Evolutionary conservation across 1,284 basidiomycete species (phyloP), one percentile per base, ranked within the genome.

Genomic region (Cutaneotrichosporon sp.): DNA sequence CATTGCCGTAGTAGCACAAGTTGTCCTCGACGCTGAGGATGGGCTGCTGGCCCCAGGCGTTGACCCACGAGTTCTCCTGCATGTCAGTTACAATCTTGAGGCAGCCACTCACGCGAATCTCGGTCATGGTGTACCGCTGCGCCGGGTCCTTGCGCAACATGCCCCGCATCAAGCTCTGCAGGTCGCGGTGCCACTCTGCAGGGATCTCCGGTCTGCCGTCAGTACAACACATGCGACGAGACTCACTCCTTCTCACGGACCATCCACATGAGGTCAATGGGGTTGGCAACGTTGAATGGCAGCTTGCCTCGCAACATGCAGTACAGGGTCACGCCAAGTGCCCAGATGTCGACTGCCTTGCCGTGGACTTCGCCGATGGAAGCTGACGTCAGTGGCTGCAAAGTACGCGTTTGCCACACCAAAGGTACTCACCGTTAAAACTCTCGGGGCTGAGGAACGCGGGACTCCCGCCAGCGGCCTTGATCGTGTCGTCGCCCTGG

Each of bases 391-490:
- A 34, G 20, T 9, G n/a, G n/a, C 31, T 36, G 29, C 11, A 1
- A 29, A 36, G 29, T 13, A 22, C 13, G 33, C 18, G n/a, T 52
- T n/a, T 22, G 25, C 45, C 45, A 24, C 50, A 0, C 34, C 33
- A 8, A 9, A 3, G 18, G 6, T 7, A 60, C 76, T 59, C 49
- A 78, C 74, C 59, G 16, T 64, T 68, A 33, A 79, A 73, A 53
- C 74, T 73, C 66, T 85, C 84, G 0, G 84, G 84, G 58, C 81
- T 82, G 76, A 85, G 82, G 68, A 84, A 86, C 0, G 84, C 84
- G 0, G 84, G 84, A 69, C 80, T 82, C 0, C 84, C 84, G 0
- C 77, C 81, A 22, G 77, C 75, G 57, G 81, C 77, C 60, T 75
- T 75, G 65, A 82, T 74, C 36, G 70, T 68, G 67, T 83, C 82